Base-by-base conservation (phyloP, 257 asterid genomes). In the Plectranthus barbatus region DNA sequence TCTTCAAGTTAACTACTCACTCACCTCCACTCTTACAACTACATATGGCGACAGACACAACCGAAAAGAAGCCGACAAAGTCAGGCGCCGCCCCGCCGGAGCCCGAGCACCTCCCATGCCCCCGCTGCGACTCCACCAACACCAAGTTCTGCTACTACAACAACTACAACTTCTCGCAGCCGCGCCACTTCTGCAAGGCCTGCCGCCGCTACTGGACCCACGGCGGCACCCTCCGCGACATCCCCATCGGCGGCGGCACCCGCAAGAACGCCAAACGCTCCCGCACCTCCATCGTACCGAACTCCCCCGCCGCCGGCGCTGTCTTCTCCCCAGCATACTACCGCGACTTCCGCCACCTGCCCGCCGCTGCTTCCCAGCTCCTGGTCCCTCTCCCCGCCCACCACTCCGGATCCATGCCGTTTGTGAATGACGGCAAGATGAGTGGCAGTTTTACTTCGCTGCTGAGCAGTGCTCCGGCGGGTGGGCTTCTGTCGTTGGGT, bases 181-280 rank as follows among this genome's bases (percentile, higher is more conserved):
- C n/a, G n/a, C n/a, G n/a, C n/a, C n/a, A n/a, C n/a, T n/a, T n/a
- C n/a, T n/a, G n/a, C n/a, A n/a, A n/a, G n/a, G 40, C 93, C 9
- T 90, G 97, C 82, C 96, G 97, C 66, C 90, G 97, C 62, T 90
- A 90, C 86, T 90, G 97, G 97, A 90, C 97, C 11, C 93, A 82
- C 80, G 97, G 97, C 3, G 97, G 97, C 1, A 83, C 97, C 44
- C 89, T 87, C 61, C 90, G 97, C 1, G 95, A 90, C 79, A 84
- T 90, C 39, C 97, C 97, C 0, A 71, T 90, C 59, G 97, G 97
- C 9, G 97, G 97, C n/a, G 95, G 95, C 18, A 79, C 72, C 79
- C 93, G 96, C 34, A 90, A 83, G 79, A 87, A 82, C 53, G 95
- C 95, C 39, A 90, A 90, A 15, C 95, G 97, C 60, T 85, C 85